phyloP scores from a whole-genome alignment of 225 moss, liverwort and hornwort species.

The Polytrichum commune region DNA sequence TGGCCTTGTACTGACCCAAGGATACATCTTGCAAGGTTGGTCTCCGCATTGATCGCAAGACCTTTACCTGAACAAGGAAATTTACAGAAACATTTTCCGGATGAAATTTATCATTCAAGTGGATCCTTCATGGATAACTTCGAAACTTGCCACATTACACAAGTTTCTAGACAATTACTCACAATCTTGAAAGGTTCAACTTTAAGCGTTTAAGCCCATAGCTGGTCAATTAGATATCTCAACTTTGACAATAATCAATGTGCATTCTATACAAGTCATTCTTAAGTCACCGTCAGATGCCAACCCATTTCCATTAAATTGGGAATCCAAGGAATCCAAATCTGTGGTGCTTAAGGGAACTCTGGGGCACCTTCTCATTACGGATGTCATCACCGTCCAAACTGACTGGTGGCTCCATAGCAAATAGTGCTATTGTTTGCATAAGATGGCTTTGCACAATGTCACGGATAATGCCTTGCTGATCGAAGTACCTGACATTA shows the following conservation, averaged over 20 bases:
- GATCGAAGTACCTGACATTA: constrained; percentile 71
- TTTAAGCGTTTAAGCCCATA: no score
- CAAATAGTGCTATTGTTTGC: constrained; percentile 84
- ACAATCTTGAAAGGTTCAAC: no score
- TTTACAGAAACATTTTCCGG: no score
- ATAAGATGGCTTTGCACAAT: constrained; percentile 85
- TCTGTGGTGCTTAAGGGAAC: constrained; percentile 1
- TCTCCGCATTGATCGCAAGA: constrained; percentile 79
- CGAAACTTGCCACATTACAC: no score
- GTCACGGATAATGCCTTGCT: constrained; percentile 90
- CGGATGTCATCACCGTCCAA: constrained; percentile 91
- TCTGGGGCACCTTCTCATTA: constrained; percentile 71
- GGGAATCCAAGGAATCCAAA: background rate
- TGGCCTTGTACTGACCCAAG: constrained; percentile 89
- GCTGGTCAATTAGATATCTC: no score
- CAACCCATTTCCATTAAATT: no score
- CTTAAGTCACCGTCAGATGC: no score
- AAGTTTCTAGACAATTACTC: no score
- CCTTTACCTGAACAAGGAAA: constrained; percentile 66
- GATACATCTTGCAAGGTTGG: constrained; percentile 61
- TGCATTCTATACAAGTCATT: no score
- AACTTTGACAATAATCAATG: no score
- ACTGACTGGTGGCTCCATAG: constrained; percentile 95
- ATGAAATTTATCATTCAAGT: no score
- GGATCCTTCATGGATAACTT: background rate